phyloP scores from a whole-genome alignment of 2,329 filamentous ascomycete genomes.

The Purpureocillium takamizusanense region DNA sequence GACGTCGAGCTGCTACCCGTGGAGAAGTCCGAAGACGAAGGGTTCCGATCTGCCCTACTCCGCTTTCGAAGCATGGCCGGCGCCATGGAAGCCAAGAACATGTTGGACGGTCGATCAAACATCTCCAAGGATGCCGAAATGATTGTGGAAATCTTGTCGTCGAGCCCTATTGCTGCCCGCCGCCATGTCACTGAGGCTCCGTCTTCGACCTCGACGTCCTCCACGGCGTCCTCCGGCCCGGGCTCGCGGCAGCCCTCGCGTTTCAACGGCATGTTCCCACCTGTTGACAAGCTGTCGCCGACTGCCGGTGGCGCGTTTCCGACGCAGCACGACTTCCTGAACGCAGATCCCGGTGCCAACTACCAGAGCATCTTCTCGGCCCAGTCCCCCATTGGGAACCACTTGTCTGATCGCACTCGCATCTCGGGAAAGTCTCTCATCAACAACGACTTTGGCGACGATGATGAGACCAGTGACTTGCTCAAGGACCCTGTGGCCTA shows the following conservation, averaged over 20 bases:
- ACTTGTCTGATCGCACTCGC: slow-evolving; percentile 51
- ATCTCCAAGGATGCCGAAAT: slow-evolving; percentile 40
- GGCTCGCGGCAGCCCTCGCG: slow-evolving; percentile 45
- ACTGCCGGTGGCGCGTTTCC: slow-evolving; percentile 44
- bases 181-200: slow-evolving; percentile 14
- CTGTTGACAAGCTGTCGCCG: slow-evolving; percentile 52
- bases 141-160: slow-evolving; percentile 47
- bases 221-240: slow-evolving; percentile 29
- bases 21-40: slow-evolving; percentile 39
- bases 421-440: slow-evolving; percentile 64
- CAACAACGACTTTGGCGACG: slow-evolving; percentile 53
- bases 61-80: slow-evolving; percentile 43
- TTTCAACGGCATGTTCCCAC: slow-evolving; percentile 54
- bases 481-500: slow-evolving; percentile 64
- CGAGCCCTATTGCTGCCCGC: slow-evolving; percentile 23
- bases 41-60: slow-evolving; percentile 42
- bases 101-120: slow-evolving; percentile 47
- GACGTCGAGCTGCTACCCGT: slow-evolving; percentile 40
- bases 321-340: slow-evolving; percentile 50
- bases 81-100: slow-evolving; percentile 46
- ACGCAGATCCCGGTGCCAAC: slow-evolving; percentile 41
- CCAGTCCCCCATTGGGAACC: slow-evolving; percentile 64
- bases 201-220: slow-evolving; percentile 12
- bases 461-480: slow-evolving; percentile 64
- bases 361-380: slow-evolving; percentile 62